Evolutionary conservation across 805 yeast genomes (phyloP), one percentile per base, ranked within the genome.

Genomic region (Candida schatavii): DNA sequence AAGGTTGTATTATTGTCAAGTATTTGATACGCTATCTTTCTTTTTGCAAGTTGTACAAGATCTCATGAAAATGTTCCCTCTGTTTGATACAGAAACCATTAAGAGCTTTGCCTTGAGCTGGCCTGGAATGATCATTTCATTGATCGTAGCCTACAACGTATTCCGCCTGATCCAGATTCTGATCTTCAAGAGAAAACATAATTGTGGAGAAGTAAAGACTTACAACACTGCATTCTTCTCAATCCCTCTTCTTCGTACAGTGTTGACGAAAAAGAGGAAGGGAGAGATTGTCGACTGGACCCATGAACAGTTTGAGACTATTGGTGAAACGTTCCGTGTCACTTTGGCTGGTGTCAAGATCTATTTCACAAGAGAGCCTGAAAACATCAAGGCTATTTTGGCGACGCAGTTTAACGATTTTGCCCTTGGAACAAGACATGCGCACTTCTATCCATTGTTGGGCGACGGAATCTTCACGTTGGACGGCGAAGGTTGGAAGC

Each of bases 391-490:
- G 45, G 69, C 70, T 2, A 32, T 66, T 13, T 58, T 65, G 41
- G 67, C 66, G 17, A 65, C 70, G 17, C 70, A 66, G 46, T 65
- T 66, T 46, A 56, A 57, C 42, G 69, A 65, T 40, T 66, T 64
- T 47, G 58, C 51, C 21, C 47, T 64, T 4, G 70, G 70, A 13
- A 41, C 53, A 1, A 59, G 70, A 47, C 66, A 60, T 46, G 50
- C 53, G 3, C 62, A 55, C 38, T 61, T 64, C 46, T 43, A 49
- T 21, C 67, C 67, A 21, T 49, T 64, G 3, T 52, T 66, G 29
- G 72, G 70, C 3, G 66, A 64, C 42, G 70, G 70, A 3, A 60
- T 66, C 21, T 66, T 66, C 48, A 64, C 71, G 14, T 53, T 65
- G 25, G 71, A 65, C 44, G 62, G 63, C 19, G 54, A 47, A 18